Evolutionary conservation across 2,329 filamentous ascomycete genomes (phyloP).

Genomic region (Penicillium sp.): DNA sequence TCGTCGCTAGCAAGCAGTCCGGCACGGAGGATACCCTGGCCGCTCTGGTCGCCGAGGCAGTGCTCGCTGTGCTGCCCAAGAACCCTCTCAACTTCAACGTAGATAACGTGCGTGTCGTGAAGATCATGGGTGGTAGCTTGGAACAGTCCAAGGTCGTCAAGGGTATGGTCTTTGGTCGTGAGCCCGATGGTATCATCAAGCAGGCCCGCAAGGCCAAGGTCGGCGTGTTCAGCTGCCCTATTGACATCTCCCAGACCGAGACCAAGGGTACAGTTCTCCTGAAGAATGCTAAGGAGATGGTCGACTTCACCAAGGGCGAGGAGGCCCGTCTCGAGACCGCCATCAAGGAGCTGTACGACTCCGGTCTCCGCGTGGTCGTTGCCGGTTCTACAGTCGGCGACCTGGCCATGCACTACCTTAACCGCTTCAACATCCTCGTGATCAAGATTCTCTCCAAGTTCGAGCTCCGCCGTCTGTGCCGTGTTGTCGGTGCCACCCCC

Average conservation of each 20-base stretch:
- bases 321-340: constrained; percentile 86
- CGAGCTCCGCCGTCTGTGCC: constrained; percentile 90
- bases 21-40: constrained; percentile 90
- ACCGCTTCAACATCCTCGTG: constrained; percentile 93
- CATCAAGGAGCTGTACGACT: constrained; percentile 96
- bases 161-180: constrained; percentile 97
- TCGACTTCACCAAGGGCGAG: constrained; percentile 97
- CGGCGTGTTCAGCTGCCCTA: constrained; percentile 92
- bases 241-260: constrained; percentile 95
- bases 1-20: constrained; percentile 95
- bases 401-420: constrained; percentile 95
- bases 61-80: constrained; percentile 89
- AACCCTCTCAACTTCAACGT: constrained; percentile 97
- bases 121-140: constrained; percentile 97
- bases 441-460: constrained; percentile 99
- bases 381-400: constrained; percentile 95
- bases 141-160: constrained; percentile 94
- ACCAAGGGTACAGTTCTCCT: constrained; percentile 97
- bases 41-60: constrained; percentile 81
- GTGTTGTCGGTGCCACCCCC: constrained; percentile 95
- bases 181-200: constrained; percentile 91
- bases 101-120: constrained; percentile 97
- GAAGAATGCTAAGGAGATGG: constrained; percentile 98
- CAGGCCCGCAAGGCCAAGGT: constrained; percentile 94
- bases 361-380: constrained; percentile 87